Evolutionary conservation across 306 rosid genomes (phyloP).

Genomic region (Fagus crenata): DNA sequence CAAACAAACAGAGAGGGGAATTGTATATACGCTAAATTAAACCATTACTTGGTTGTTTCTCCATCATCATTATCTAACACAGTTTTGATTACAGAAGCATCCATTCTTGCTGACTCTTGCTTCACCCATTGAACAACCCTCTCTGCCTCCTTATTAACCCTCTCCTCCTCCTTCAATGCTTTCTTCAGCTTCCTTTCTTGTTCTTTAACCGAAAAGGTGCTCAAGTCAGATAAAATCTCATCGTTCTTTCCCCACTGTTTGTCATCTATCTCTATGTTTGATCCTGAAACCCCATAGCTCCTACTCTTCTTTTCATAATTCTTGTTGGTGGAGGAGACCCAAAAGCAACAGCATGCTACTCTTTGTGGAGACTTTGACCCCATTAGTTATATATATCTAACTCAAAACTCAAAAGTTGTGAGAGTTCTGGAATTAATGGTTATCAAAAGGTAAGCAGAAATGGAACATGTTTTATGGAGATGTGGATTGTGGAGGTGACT

Average conservation of each 20-base stretch:
- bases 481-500: too few species aligned
- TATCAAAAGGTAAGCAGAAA: too few species aligned
- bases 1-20: neutral
- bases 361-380: slow-evolving; percentile 35
- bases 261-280: neutral
- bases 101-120: slow-evolving; percentile 55
- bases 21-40: neutral
- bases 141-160: slow-evolving; percentile 44
- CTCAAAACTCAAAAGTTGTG: too few species aligned
- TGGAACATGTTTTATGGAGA: too few species aligned
- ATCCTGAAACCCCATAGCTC: neutral
- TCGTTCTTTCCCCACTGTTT: slow-evolving; percentile 41
- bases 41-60: neutral
- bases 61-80: slow-evolving; percentile 7
- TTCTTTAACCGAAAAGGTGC: slow-evolving; percentile 56
- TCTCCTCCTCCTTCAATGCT: slow-evolving; percentile 56
- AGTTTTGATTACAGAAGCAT: slow-evolving; percentile 34
- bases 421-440: too few species aligned
- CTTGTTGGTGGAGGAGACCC: slow-evolving; percentile 43
- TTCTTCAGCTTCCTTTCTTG: slow-evolving; percentile 57
- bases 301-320: neutral
- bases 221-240: slow-evolving; percentile 48
- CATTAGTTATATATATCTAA: slow-evolving; percentile 22
- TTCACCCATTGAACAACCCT: slow-evolving; percentile 51
- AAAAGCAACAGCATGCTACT: slow-evolving; percentile 43